Percentiles rank a stretch among this genome's conserved stretches.
phyloP scores from a whole-genome alignment of 306 rosid genomes.

The Vachellia pachyceras region DNA sequence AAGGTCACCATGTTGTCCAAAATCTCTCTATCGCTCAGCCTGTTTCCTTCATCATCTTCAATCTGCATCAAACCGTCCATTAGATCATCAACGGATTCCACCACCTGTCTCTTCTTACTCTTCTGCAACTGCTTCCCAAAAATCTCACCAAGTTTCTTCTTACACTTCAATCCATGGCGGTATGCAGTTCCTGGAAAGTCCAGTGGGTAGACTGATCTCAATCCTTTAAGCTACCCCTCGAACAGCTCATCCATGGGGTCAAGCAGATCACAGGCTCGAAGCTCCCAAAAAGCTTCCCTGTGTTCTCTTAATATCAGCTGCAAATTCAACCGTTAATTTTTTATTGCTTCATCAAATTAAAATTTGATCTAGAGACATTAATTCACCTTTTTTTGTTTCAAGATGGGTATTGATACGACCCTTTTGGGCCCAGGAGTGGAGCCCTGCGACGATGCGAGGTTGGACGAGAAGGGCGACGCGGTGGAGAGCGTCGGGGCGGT shows the following conservation, averaged over 20 bases:
- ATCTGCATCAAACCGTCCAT: slow-evolving; percentile 62
- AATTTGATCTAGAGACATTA: too few relatives aligned
- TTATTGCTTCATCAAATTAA: too few relatives aligned
- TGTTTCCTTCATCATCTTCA: slow-evolving; percentile 46
- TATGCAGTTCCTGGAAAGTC: slow-evolving; percentile 52
- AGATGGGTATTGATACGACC: slow-evolving; percentile 26
- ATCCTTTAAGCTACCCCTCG: slow-evolving; percentile 20
- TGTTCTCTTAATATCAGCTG: slow-evolving; percentile 38
- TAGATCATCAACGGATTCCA: slow-evolving; percentile 33
- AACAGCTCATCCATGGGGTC: slow-evolving; percentile 22
- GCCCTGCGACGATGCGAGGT: slow-evolving; percentile 13
- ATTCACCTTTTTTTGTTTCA: slow-evolving; percentile 32
- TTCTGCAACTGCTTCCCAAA: slow-evolving; percentile 49
- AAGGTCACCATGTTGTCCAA: slow-evolving; percentile 52
- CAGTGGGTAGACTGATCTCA: slow-evolving; percentile 49
- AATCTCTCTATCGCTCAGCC: slow-evolving; percentile 50
- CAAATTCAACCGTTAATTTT: not conserved
- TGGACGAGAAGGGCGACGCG: slow-evolving; percentile 32
- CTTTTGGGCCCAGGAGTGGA: slow-evolving; percentile 35
- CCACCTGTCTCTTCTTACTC: slow-evolving; percentile 30
- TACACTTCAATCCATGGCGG: slow-evolving; percentile 39
- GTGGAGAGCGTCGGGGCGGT: slow-evolving; percentile 33
- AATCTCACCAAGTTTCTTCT: slow-evolving; percentile 46
- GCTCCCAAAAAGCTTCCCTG: slow-evolving; percentile 27
- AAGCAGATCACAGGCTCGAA: slow-evolving; percentile 22